These are phyloP conservation scores for Grosmannia huntii DNA, from an alignment of 2,329 filamentous ascomycete genomes.

Conservation along the genomic window DNA sequence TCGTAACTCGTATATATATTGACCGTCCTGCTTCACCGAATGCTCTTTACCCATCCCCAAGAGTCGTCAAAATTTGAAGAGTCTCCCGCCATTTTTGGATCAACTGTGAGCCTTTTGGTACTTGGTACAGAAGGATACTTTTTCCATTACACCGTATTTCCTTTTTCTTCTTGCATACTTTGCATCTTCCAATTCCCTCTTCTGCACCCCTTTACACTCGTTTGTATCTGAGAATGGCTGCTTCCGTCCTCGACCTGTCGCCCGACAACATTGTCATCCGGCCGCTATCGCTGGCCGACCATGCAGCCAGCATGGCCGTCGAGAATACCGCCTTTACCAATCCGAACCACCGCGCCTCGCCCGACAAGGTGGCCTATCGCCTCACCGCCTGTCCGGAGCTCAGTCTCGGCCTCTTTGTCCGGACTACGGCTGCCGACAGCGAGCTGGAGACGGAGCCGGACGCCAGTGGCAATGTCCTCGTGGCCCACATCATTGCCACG, in stretches of 20 bases:
- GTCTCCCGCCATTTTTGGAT: not conserved
- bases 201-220: not conserved
- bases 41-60: not conserved
- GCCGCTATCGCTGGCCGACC: constrained; percentile 53
- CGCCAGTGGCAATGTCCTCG: constrained; percentile 46
- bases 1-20: not conserved
- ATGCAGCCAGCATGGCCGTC: constrained; percentile 44
- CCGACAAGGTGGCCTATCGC: constrained; percentile 59
- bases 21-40: not conserved
- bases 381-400: constrained; percentile 63
- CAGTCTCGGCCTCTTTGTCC: constrained; percentile 59
- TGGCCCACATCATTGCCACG: constrained; percentile 69
- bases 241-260: constrained; percentile 2
- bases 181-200: not conserved
- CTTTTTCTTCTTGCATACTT: not conserved
- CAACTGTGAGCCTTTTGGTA: too few relatives aligned
- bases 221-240: not conserved
- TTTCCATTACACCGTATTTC: too few relatives aligned
- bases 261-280: constrained; percentile 41
- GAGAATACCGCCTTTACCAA: constrained; percentile 42
- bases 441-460: constrained; percentile 42
- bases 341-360: constrained; percentile 34
- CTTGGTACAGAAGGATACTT: too few relatives aligned
- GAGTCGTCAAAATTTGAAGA: not conserved
- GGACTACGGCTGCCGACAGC: constrained; percentile 23